Evolutionary conservation across 1,139 yeast genomes (phyloP), one percentile per base, ranked within the genome.

Genomic region (Scheffersomyces insectosa): DNA sequence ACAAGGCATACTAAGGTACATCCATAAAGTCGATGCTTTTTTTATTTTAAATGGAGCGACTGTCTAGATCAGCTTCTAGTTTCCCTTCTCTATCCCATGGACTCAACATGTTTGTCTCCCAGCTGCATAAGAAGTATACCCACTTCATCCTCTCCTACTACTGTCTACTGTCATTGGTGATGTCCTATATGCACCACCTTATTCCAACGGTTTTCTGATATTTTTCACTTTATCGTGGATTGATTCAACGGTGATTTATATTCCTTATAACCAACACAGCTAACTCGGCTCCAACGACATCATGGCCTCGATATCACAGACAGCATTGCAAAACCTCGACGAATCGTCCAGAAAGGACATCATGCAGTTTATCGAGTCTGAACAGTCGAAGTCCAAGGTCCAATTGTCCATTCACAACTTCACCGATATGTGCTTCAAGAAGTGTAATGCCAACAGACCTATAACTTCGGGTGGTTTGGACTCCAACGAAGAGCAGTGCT

Each of bases 361-460:
- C 43, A 74, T 83, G 62, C 75, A 77, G 49, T 90, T 88, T 70
- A 72, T 90, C 42, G 95, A 89, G 60, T 70, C 85, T 10, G 97
- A 91, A 68, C 85, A 87, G 61, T 81, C 95, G 50, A 88, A 88
- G 68, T 84, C 95, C 44, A 88, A 89, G 69, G 89, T 91, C 27
- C 97, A 89, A 69, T 77, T 82, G 75, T 80, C 95, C 31, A 85
- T 89, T 49, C 95, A 89, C 63, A 81, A 77, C 60, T 89, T 88
- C 74, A 90, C 97, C 33, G 91, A 89, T 61, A 76, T 85, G 76
- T 91, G 98, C 65, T 91, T 89, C 75, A 87, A 85, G 64, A 87
- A 88, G 68, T 91, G 98, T 64, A 77, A 89, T 46, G 70, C 78
- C 39, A 61, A 66, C 48, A 61, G 55, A 41, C 70, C 78, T 13